These are phyloP conservation scores for Neurospora sp. DNA, from an alignment of 495 filamentous ascomycete genomes.

Conservation along the genomic window DNA sequence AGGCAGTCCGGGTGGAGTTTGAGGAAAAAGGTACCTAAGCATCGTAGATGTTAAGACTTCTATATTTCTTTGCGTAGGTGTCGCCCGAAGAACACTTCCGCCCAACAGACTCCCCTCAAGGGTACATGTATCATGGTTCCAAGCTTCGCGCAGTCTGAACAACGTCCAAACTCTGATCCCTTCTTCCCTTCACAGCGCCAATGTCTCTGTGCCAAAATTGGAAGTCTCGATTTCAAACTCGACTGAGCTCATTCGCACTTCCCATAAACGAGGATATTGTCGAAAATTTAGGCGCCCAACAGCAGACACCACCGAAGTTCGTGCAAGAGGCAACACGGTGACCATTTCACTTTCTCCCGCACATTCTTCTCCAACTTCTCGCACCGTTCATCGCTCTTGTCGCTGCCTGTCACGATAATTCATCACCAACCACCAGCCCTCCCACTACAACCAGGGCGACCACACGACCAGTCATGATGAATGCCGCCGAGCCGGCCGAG, in stretches of 20 bases:
- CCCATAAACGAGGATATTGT: background rate
- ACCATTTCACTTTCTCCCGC: background rate
- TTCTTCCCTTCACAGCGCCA: background rate
- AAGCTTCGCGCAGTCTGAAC: background rate
- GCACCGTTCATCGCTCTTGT: background rate
- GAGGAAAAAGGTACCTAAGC: background rate
- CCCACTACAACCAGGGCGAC: background rate
- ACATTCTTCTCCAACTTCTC: background rate
- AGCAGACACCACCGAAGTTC: background rate
- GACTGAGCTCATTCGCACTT: background rate
- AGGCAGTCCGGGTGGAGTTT: background rate
- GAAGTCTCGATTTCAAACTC: background rate
- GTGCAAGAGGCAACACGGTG: background rate
- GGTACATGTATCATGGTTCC: background rate
- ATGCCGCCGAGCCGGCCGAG: background rate
- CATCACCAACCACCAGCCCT: background rate
- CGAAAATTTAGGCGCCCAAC: background rate
- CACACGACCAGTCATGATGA: background rate
- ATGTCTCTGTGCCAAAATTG: background rate
- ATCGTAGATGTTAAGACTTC: background rate
- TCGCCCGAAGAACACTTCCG: too few relatives aligned
- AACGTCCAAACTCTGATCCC: background rate
- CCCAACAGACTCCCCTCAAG: too few relatives aligned
- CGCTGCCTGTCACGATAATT: background rate
- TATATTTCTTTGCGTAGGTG: too few relatives aligned